These are phyloP conservation scores for Skeletonema grethae DNA, from an alignment of 108 stramenopile species.

Conservation along the genomic window DNA sequence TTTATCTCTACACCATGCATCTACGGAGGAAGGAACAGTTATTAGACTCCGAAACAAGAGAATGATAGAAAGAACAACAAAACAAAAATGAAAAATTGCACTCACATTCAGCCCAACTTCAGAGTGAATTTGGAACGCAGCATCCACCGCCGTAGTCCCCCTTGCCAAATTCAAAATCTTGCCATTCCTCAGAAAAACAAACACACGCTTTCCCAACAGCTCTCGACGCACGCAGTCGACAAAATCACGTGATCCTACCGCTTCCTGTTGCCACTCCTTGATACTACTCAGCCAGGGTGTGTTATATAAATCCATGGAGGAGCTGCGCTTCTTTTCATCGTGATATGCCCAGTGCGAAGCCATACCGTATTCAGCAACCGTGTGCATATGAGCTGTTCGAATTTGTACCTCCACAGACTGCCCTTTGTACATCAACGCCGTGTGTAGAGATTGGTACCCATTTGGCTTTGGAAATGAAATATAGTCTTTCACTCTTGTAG, in stretches of 20 bases:
- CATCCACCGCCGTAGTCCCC: slow-evolving; percentile 90
- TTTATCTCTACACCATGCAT: slow-evolving; percentile 91
- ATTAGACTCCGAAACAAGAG: background rate
- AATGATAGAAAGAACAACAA: background rate
- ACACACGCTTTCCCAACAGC: slow-evolving; percentile 88
- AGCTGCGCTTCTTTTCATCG: slow-evolving; percentile 58
- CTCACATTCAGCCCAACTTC: slow-evolving; percentile 74
- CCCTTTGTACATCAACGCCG: slow-evolving; percentile 84
- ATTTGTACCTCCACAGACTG: slow-evolving; percentile 97
- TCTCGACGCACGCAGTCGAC: slow-evolving; percentile 87
- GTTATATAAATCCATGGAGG: slow-evolving; percentile 60
- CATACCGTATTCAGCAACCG: slow-evolving; percentile 94
- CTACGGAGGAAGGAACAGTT: background rate
- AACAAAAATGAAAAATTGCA: background rate
- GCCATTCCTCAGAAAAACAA: slow-evolving; percentile 89
- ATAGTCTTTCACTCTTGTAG: slow-evolving; percentile 93
- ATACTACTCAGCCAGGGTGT: slow-evolving; percentile 90
- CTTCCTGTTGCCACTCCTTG: slow-evolving; percentile 91
- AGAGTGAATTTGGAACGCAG: slow-evolving; percentile 91
- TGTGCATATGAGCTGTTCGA: slow-evolving; percentile 90
- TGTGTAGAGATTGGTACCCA: slow-evolving; percentile 93
- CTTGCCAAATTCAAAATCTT: slow-evolving; percentile 90
- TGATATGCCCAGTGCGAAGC: slow-evolving; percentile 93
- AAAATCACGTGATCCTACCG: slow-evolving; percentile 77
- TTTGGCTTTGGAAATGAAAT: slow-evolving; percentile 94